Conservation (phyloP, 192 early-diverging fungal species). For the Rhizophagus sp. region DNA sequence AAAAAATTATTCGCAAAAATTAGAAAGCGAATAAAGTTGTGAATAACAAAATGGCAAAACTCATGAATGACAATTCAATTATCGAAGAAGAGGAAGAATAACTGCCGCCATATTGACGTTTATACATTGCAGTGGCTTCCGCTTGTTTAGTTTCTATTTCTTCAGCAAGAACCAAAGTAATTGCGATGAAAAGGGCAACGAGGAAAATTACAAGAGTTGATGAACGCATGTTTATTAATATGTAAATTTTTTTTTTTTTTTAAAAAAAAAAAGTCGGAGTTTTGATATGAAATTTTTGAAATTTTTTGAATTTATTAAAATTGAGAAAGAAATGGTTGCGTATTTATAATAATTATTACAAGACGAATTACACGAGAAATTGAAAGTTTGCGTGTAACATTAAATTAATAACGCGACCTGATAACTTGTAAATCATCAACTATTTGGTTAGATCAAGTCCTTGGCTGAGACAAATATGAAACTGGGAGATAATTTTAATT, state of each 20-base stretch:
- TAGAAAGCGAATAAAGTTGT: background rate
- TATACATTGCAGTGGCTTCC: background rate
- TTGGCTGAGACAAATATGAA: too few relatives aligned
- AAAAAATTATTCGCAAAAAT: background rate
- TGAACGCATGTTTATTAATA: background rate
- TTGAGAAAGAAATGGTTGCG: background rate
- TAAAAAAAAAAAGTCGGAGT: too few relatives aligned
- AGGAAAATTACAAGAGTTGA: background rate
- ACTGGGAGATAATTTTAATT: too few relatives aligned
- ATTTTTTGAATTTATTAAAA: too few relatives aligned
- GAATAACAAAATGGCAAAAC: background rate
- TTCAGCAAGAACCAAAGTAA: background rate
- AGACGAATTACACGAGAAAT: background rate
- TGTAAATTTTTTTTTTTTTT: too few relatives aligned
- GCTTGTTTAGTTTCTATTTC: background rate
- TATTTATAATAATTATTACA: background rate
- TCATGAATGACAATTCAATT: background rate
- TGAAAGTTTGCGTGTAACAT: background rate
- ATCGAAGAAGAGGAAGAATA: background rate
- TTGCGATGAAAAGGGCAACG: background rate
- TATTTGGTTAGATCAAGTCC: too few relatives aligned
- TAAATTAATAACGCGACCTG: too few relatives aligned
- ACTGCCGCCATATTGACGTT: background rate
- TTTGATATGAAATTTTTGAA: too few relatives aligned
- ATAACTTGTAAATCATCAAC: too few relatives aligned